Conservation (phyloP, 257 asterid species). For the Paulownia fortunei region DNA sequence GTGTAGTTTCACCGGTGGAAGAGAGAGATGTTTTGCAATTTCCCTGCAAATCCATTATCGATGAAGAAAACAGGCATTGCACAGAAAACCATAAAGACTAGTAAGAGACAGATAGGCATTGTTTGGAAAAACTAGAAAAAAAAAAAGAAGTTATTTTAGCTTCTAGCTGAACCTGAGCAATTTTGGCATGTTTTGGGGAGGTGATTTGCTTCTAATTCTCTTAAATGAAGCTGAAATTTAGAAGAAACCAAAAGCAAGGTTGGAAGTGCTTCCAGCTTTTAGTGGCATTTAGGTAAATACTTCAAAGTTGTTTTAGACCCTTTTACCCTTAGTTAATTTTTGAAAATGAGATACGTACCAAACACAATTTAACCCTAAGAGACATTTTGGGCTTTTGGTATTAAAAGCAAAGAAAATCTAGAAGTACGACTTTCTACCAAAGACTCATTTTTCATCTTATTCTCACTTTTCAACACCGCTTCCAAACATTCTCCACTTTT, state of each 20-base stretch:
- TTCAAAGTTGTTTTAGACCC: too few species aligned
- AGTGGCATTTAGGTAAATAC: too few species aligned
- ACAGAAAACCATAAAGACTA: not conserved
- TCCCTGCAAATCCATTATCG: slow-evolving; percentile 57
- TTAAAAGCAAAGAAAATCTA: too few species aligned
- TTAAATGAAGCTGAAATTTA: not conserved
- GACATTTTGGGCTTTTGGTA: too few species aligned
- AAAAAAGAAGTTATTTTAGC: not conserved
- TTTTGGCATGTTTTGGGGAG: not conserved
- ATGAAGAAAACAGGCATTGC: not conserved
- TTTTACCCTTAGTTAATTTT: too few species aligned
- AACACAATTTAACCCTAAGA: too few species aligned
- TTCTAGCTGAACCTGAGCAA: not conserved
- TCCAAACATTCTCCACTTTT: not conserved
- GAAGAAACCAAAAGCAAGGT: not conserved
- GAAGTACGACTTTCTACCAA: not conserved
- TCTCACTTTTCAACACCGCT: not conserved
- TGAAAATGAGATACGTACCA: too few species aligned
- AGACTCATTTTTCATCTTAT: not conserved
- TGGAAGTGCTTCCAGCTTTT: not conserved
- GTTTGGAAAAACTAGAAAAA: too few species aligned
- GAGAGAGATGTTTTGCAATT: slow-evolving; percentile 92
- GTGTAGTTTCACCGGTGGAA: slow-evolving; percentile 91
- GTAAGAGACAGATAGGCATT: not conserved
- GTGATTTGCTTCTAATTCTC: not conserved